phyloP scores from a whole-genome alignment of 352 stramenopile genomes.

The Phytopythium boreale region DNA sequence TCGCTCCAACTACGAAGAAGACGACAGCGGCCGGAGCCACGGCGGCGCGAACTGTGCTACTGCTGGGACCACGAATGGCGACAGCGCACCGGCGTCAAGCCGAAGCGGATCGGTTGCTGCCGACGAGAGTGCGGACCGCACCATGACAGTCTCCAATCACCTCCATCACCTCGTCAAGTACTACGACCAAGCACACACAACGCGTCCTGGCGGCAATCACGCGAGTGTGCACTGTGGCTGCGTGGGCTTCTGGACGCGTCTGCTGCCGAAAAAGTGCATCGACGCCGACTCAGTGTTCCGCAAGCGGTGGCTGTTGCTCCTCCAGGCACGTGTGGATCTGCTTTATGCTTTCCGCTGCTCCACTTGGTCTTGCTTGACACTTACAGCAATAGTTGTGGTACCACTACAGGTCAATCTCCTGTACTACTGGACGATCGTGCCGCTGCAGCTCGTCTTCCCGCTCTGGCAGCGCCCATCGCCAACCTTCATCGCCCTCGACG shows the following conservation, averaged over 20 bases:
- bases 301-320: slow-evolving; percentile 46
- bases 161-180: slow-evolving; percentile 7
- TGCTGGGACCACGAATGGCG: background rate
- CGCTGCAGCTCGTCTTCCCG: slow-evolving; percentile 50
- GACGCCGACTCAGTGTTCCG: slow-evolving; percentile 44
- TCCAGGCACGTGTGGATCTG: slow-evolving; percentile 13
- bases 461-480: slow-evolving; percentile 30
- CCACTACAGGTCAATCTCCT: slow-evolving; percentile 23
- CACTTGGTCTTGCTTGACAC: background rate
- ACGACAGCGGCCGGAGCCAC: background rate
- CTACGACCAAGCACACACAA: slow-evolving; percentile 17
- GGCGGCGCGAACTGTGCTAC: background rate
- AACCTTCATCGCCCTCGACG: slow-evolving; percentile 26
- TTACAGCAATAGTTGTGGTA: background rate
- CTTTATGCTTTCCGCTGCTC: background rate
- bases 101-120: background rate
- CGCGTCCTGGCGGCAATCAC: slow-evolving; percentile 6
- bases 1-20: background rate
- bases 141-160: background rate
- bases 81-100: background rate
- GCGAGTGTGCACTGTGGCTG: background rate
- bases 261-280: slow-evolving; percentile 33
- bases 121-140: background rate
- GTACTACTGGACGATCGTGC: slow-evolving; percentile 51
- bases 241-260: slow-evolving; percentile 6